Conservation (phyloP, 148 eudicot species). For the Persicaria tinctoria region DNA sequence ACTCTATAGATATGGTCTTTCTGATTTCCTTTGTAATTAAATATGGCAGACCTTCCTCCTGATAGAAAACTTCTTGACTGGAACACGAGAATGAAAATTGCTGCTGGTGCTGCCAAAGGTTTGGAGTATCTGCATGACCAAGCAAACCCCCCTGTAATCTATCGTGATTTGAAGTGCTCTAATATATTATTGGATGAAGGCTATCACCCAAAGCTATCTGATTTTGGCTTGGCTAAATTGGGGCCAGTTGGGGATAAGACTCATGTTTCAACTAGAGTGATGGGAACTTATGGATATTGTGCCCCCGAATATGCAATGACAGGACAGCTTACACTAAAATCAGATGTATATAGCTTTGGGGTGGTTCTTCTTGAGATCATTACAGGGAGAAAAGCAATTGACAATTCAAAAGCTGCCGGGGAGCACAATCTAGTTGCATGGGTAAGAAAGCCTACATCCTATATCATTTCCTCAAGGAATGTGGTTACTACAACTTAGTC, state of each 20-base stretch:
- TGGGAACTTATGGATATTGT: constrained; percentile 65
- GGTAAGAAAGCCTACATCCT: constrained; percentile 26
- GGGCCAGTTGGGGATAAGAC: constrained; percentile 60
- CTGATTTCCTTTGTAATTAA: not conserved
- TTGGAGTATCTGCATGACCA: constrained; percentile 57
- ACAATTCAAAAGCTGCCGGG: constrained; percentile 36
- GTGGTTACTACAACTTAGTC: not conserved
- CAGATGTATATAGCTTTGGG: constrained; percentile 63
- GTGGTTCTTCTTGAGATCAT: constrained; percentile 60
- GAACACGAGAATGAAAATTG: constrained; percentile 61
- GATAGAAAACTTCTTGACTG: constrained; percentile 48
- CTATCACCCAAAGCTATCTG: constrained; percentile 51
- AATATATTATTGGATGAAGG: constrained; percentile 51
- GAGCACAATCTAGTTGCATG: constrained; percentile 56
- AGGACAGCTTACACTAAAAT: constrained; percentile 55
- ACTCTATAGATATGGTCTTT: not conserved
- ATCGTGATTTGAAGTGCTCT: constrained; percentile 56
- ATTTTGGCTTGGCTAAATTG: constrained; percentile 59
- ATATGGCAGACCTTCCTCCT: constrained; percentile 35
- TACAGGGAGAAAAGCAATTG: constrained; percentile 52
- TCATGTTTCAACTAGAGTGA: constrained; percentile 56
- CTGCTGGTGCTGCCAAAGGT: constrained; percentile 61
- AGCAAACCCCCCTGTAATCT: constrained; percentile 55
- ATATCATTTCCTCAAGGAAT: not conserved
- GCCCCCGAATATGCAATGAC: constrained; percentile 67